phyloP scores from a whole-genome alignment of 1,284 basidiomycete species.

The Apiotrichum sp. region DNA sequence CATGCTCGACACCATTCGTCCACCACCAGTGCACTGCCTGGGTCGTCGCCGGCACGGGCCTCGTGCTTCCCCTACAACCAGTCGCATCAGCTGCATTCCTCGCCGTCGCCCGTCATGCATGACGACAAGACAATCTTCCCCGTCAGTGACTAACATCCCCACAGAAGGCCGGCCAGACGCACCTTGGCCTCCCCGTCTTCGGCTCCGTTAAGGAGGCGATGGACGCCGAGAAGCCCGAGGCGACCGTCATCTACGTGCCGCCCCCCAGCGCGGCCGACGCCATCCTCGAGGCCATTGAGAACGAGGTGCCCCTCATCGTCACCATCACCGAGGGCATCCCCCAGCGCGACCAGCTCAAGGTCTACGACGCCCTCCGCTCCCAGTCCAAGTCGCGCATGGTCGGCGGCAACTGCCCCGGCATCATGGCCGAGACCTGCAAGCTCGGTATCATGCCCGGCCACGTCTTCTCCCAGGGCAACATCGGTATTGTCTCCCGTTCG shows the following conservation, averaged over 20 bases:
- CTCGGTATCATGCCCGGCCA: constrained; percentile 99
- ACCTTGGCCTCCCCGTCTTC: constrained; percentile 93
- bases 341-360: constrained; percentile 87
- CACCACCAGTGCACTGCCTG: too few species aligned
- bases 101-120: too few species aligned
- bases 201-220: constrained; percentile 90
- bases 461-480: constrained; percentile 91
- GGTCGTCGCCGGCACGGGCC: too few species aligned
- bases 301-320: constrained; percentile 91
- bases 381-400: constrained; percentile 93
- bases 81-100: too few species aligned
- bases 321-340: constrained; percentile 98
- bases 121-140: not conserved
- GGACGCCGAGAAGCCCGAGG: constrained; percentile 74
- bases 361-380: constrained; percentile 86
- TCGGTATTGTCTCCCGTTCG: constrained; percentile 93
- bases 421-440: constrained; percentile 97
- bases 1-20: too few species aligned
- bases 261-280: constrained; percentile 88
- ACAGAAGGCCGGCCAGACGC: constrained; percentile 85
- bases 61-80: too few species aligned
- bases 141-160: constrained; percentile 5
- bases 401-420: constrained; percentile 90
- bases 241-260: constrained; percentile 91
- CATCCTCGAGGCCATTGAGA: constrained; percentile 95